A percentile compares a stretch with the other conserved stretches of the same genome.
phyloP scores from a whole-genome alignment of 1,284 basidiomycete species.

The Clitocybe nebularis region DNA sequence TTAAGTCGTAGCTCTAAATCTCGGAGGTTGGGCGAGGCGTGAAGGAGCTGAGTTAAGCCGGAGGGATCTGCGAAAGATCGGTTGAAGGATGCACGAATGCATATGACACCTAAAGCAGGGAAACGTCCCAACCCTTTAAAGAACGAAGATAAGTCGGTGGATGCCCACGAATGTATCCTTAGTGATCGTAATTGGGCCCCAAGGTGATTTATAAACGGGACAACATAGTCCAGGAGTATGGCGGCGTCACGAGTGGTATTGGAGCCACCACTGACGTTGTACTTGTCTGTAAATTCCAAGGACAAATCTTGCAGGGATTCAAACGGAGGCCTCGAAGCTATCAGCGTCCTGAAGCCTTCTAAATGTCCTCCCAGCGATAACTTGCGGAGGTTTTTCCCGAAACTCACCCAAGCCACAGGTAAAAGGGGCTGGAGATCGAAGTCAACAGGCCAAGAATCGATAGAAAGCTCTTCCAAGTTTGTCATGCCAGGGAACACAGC shows the following conservation, averaged over 20 bases:
- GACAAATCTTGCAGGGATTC: constrained; percentile 28
- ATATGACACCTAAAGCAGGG: constrained; percentile 27
- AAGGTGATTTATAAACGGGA: constrained; percentile 33
- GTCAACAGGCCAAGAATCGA: constrained; percentile 27
- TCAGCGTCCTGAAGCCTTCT: constrained; percentile 29
- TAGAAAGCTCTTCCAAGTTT: constrained; percentile 28
- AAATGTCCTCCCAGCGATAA: constrained; percentile 35
- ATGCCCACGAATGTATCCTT: constrained; percentile 33
- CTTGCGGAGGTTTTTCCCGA: constrained; percentile 29
- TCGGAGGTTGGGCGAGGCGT: constrained; percentile 26
- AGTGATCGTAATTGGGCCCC: constrained; percentile 27
- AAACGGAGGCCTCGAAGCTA: constrained; percentile 28
- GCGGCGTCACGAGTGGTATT: constrained; percentile 16
- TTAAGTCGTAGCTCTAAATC: constrained; percentile 36
- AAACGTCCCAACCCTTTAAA: constrained; percentile 28
- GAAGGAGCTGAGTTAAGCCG: constrained; percentile 30
- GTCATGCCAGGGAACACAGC: constrained; percentile 27
- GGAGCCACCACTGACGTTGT: constrained; percentile 19
- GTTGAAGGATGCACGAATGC: constrained; percentile 36
- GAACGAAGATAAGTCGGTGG: constrained; percentile 32
- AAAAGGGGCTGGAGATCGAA: constrained; percentile 29
- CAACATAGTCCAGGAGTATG: constrained; percentile 26
- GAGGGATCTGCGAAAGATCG: constrained; percentile 31
- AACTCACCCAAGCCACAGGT: constrained; percentile 30
- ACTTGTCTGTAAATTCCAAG: constrained; percentile 33